Percentiles rank a stretch among this genome's conserved stretches.
phyloP scores from a whole-genome alignment of 495 filamentous ascomycete genomes.

The Trichoderma orchidacearum region DNA sequence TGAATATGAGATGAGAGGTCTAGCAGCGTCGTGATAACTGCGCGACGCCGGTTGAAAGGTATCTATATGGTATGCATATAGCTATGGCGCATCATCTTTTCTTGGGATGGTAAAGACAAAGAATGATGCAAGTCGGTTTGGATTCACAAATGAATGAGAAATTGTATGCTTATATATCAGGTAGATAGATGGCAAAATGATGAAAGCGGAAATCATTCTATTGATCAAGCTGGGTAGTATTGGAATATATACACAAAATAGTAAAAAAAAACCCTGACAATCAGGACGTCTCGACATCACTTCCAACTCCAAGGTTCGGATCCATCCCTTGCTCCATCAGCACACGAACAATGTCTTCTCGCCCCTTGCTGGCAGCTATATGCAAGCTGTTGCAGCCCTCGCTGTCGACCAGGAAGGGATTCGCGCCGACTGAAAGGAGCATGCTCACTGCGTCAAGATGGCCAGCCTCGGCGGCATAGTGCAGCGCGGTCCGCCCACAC shows the following conservation, averaged over 20 bases:
- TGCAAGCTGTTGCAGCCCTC: neutral
- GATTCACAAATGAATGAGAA: too few species aligned
- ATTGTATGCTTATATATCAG: too few species aligned
- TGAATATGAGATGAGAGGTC: too few species aligned
- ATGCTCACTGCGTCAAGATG: neutral
- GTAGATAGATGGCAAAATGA: too few species aligned
- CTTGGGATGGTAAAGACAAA: too few species aligned
- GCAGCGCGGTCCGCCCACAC: neutral
- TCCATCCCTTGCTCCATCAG: neutral
- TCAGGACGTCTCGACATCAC: neutral
- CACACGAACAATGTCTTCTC: neutral
- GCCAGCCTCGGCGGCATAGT: neutral
- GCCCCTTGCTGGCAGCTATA: neutral
- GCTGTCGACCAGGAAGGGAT: neutral
- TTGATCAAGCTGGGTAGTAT: neutral
- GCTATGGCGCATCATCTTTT: too few species aligned
- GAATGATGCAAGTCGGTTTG: too few species aligned
- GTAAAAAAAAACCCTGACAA: neutral
- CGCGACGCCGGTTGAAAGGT: too few species aligned
- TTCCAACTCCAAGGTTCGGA: neutral
- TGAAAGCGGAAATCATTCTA: neutral
- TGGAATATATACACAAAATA: neutral
- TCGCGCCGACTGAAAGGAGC: neutral
- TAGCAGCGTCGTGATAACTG: too few species aligned
- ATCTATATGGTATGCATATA: too few species aligned